Evolutionary conservation across 1,284 basidiomycete species (phyloP).

Genomic region (Cryptococcus sp.): DNA sequence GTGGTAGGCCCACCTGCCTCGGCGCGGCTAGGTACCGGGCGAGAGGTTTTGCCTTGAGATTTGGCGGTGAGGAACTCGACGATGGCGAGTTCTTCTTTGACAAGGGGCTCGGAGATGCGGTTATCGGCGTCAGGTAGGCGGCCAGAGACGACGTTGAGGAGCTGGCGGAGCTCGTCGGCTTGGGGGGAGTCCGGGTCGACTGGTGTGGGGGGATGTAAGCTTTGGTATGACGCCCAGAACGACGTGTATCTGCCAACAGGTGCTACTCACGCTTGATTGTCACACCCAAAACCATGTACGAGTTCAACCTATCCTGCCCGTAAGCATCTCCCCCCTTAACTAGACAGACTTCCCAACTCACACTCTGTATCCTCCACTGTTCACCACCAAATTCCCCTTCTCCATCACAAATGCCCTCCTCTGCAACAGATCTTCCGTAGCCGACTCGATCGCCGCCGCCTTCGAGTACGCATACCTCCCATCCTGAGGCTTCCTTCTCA

Average conservation of each 20-base stretch:
- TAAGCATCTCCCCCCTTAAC: neutral
- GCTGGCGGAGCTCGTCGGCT: slow-evolving; percentile 49
- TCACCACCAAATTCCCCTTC: slow-evolving; percentile 49
- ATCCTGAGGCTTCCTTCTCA: slow-evolving; percentile 49
- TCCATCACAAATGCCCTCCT: slow-evolving; percentile 50
- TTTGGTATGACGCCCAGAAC: no score
- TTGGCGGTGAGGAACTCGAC: slow-evolving; percentile 51
- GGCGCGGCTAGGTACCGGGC: slow-evolving; percentile 11
- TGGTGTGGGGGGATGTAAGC: slow-evolving; percentile 18
- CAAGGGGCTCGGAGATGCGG: slow-evolving; percentile 49
- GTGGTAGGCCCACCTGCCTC: slow-evolving; percentile 3
- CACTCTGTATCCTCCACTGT: slow-evolving; percentile 49
- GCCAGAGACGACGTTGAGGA: slow-evolving; percentile 51
- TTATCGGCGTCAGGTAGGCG: slow-evolving; percentile 47
- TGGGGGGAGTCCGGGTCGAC: slow-evolving; percentile 50
- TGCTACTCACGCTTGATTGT: slow-evolving; percentile 48
- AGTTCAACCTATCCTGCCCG: slow-evolving; percentile 39
- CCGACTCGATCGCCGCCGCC: slow-evolving; percentile 51
- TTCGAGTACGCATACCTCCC: slow-evolving; percentile 49
- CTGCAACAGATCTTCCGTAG: slow-evolving; percentile 49
- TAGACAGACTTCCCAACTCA: slow-evolving; percentile 15
- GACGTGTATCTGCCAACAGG: no score
- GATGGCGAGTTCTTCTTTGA: slow-evolving; percentile 51
- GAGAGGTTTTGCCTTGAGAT: slow-evolving; percentile 20
- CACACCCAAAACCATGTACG: slow-evolving; percentile 51